Base-by-base conservation (phyloP, 768 basidiomycete genomes). In the Ramaria rubella region DNA sequence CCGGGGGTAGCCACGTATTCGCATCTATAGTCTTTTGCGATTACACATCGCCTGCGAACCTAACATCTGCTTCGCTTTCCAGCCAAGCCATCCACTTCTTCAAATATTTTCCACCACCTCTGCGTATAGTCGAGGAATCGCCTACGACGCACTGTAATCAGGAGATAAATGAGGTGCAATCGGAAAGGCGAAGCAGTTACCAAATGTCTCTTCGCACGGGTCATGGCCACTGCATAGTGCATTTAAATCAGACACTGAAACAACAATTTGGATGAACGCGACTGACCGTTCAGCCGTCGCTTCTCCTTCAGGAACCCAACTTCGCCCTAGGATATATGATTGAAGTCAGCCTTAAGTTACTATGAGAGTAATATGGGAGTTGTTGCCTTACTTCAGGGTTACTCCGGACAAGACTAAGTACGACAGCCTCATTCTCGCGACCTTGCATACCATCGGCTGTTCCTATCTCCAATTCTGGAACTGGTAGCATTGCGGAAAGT, bases 391-490 rank as follows among this genome's bases (percentile, higher is more conserved):
- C 89, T 70, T 80, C 83, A 52, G 88, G 84, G 64, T 98, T 99
- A 62, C 92, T 94, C 24, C 96, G 78, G 1, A 98, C 96, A 3
- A 99, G 80, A 61, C 83, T 90, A 52, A 99, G 89, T 23, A 98
- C 81, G 36, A 98, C 82, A 0, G 93, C 93, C 53, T 98, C 92
- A 62, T 92, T 92, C 68, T 99, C 95, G 49, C 96, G 81, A 0
- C 95, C 95, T 73, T 99, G 96, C 85, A 97, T 90, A 0, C 94
- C 93, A 65, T 98, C 96, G 1, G 98, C 94, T 0, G 88, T 91
- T 1, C 94, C 96, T 43, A 96, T 91, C 62, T 97, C 94, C 1
- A 98, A 77, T 19, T 49, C 59, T 9, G 45, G 53, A 24, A 73
- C 73, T 0, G 75, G 68, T 19, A 99, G 73, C 42, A 92, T 72